Base-by-base conservation (phyloP, 768 basidiomycete genomes). In the Suillus placidus region DNA sequence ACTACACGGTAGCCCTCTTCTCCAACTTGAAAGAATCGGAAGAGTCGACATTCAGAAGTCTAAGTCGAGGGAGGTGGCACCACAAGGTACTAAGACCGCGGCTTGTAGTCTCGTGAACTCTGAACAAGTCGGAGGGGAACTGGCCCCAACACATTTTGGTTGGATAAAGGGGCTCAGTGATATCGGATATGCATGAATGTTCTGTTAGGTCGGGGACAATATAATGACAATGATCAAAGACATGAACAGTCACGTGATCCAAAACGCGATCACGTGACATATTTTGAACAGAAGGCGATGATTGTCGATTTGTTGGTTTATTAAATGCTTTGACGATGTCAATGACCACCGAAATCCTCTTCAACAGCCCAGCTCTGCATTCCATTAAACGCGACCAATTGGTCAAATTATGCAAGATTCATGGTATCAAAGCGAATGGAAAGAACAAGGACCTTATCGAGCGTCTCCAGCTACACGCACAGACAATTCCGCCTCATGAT, bases 341-440 rank as follows among this genome's bases (percentile, higher is more conserved):
- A 23, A 87, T 86, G 10, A 91, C 89, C 2, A 92, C 90, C 0
- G 84, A 92, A 69, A 94, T 94, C 57, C 78, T 94, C 13, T 92
- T 91, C 78, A 92, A 94, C 76, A 92, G 92, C 5, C 91, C 93
- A 0, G 93, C 93, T 2, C 77, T 95, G 35, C 87, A 93, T 73
- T 90, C 92, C 26, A 85, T 95, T 51, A 93, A 92, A 73, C 89
- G 93, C 58, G 88, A 91, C 55, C 93, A 95, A 72, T 90, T 94
- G 51, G 83, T 92, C 62, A 92, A 91, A 68, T 83, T 95, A 60
- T 95, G 93, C 86, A 94, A 94, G 76, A 85, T 88, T 37, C 91
- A 95, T 74, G 82, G 86, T 0, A 81, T 95, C 73, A 93, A 92
- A 76, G 92, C 90, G 0, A 82, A 84, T 20, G 93, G 93, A 23